Percentiles rank a stretch among this genome's conserved stretches.
Evolutionary conservation across 176 grass and related monocot genomes (phyloP).

Genomic region (Elaeis guineensis): DNA sequence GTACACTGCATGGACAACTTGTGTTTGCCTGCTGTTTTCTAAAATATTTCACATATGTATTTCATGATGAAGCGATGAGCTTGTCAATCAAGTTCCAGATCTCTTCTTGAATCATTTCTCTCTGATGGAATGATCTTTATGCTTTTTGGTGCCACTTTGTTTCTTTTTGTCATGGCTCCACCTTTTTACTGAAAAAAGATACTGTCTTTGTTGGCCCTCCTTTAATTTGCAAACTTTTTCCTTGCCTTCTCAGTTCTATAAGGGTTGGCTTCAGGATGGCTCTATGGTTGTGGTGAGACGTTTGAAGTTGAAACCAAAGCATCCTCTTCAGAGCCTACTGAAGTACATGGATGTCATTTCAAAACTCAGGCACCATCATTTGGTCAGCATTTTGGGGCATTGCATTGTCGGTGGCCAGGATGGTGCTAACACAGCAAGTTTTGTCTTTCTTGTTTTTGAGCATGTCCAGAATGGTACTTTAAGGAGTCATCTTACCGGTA

Average conservation of each 20-base stretch:
- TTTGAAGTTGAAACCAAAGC: constrained; percentile 60
- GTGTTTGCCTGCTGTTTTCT: too few species aligned
- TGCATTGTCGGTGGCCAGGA: constrained; percentile 48
- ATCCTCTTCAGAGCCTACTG: constrained; percentile 45
- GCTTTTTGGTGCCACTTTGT: too few species aligned
- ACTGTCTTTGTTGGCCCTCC: too few species aligned
- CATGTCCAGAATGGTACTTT: constrained; percentile 58
- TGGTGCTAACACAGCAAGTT: constrained; percentile 25
- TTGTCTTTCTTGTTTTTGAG: constrained; percentile 58
- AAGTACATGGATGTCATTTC: constrained; percentile 79
- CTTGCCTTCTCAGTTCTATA: constrained; percentile 39
- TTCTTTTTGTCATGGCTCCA: too few species aligned
- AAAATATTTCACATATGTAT: too few species aligned
- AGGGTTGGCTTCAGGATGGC: constrained; percentile 64
- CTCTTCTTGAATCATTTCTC: too few species aligned
- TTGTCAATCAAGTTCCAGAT: too few species aligned
- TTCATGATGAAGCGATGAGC: too few species aligned
- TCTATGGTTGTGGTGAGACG: constrained; percentile 49
- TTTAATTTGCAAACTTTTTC: background rate
- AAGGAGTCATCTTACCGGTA: constrained; percentile 76
- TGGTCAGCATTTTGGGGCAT: constrained; percentile 81
- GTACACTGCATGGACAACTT: too few species aligned
- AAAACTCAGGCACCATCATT: constrained; percentile 66
- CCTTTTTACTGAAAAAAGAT: too few species aligned
- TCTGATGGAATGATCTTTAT: too few species aligned